Evolutionary conservation across 2,329 filamentous ascomycete genomes (phyloP).

Genomic region (Waltergamsia citrina): DNA sequence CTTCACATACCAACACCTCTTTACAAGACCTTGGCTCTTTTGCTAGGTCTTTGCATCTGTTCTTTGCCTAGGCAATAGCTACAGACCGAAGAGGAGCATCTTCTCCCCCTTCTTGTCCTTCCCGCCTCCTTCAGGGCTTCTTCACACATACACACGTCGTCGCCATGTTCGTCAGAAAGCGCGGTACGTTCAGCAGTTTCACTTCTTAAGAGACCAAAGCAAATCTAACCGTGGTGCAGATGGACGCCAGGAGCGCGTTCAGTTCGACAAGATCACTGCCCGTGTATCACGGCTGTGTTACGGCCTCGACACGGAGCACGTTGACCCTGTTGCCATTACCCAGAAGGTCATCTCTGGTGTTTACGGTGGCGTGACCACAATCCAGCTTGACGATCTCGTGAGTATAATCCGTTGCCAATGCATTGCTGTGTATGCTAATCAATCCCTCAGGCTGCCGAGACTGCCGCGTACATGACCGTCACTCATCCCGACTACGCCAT

Average conservation of each 20-base stretch:
- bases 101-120: conserved; percentile 10
- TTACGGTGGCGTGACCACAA: conserved; percentile 93
- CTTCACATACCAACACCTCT: conserved; percentile 4
- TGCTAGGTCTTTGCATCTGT: neutral
- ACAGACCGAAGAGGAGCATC: conserved; percentile 7
- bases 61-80: neutral
- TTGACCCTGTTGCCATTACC: conserved; percentile 95
- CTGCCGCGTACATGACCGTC: conserved; percentile 98
- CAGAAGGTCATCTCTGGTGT: conserved; percentile 99
- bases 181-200: conserved; percentile 34
- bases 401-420: conserved; percentile 23
- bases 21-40: conserved; percentile 1
- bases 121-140: conserved; percentile 10
- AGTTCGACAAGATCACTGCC: conserved; percentile 99
- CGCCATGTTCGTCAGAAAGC: conserved; percentile 55
- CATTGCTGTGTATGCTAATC: conserved; percentile 8
- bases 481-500: conserved; percentile 99
- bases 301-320: conserved; percentile 86
- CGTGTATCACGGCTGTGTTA: conserved; percentile 97
- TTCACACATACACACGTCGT: conserved; percentile 12
- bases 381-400: conserved; percentile 95
- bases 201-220: neutral
- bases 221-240: conserved; percentile 46
- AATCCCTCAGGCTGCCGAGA: conserved; percentile 77
- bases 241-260: conserved; percentile 98